Evolutionary conservation across 306 rosid species (phyloP), one percentile per base, ranked within the genome.

Genomic region (Cucurbita ficifolia): DNA sequence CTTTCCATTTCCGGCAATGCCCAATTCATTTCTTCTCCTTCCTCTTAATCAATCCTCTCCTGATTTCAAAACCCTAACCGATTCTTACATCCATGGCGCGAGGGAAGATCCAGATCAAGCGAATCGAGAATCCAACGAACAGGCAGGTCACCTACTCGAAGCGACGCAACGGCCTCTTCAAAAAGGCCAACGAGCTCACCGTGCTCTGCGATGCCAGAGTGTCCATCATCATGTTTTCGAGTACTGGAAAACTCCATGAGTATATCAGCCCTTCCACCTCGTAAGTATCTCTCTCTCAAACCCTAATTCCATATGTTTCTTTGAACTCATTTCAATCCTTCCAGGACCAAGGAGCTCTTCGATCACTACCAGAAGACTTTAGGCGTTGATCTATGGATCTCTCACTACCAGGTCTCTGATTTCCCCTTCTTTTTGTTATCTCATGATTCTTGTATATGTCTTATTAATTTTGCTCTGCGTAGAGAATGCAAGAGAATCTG

Each of bases 101-200:
- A 7, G 98, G 98, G 22, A 93, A 93, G 96, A 93, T 93, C 79
- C 92, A 88, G 96, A 90, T 93, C 97, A 86, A 82, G 92, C 82
- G 89, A 80, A 90, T 93, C 36, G 96, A 90, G 86, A 93, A 89
- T 85, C 65, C 84, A 1, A 87, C 92, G 0, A 93, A 85, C 75
- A 77, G 97, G 48, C 98, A 93, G 75, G 96, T 93, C 0, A 90
- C 98, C 10, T 93, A 82, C 82, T 90, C 98, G 0, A 93, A 88
- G 83, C 72, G 98, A 59, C 81, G 97, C 57, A 93, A 85, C 54
- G 96, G 97, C 0, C 87, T 93, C 61, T 83, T 88, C 88, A 93
- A 93, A 82, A 93, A 93, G 82, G 98, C 98, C 10, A 77, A 86
- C 22, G 98, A 93, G 78, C 96, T 90, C 76, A 83, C 86, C 24